Evolutionary conservation across 2,329 filamentous ascomycete genomes (phyloP).

Genomic region (Fusarium dimerum): DNA sequence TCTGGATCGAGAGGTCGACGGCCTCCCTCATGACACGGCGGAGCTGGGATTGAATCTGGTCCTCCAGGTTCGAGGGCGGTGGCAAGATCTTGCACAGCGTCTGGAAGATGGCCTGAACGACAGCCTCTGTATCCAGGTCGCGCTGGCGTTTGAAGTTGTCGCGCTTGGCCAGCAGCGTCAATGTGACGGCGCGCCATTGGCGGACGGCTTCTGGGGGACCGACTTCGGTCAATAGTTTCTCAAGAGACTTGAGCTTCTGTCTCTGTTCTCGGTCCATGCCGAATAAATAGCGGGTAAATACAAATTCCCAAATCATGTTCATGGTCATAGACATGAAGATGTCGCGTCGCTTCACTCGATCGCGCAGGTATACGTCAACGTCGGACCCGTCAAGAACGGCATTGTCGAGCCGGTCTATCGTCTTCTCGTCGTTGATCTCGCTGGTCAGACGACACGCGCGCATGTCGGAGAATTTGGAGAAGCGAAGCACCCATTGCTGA

Average conservation of each 20-base stretch:
- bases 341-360: constrained; percentile 85
- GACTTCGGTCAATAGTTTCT: constrained; percentile 87
- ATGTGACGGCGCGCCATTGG: constrained; percentile 93
- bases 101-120: constrained; percentile 82
- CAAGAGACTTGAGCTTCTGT: constrained; percentile 93
- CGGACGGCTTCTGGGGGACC: constrained; percentile 87
- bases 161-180: constrained; percentile 82
- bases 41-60: constrained; percentile 80
- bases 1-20: constrained; percentile 89
- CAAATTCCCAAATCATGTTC: constrained; percentile 99
- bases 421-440: constrained; percentile 88
- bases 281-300: constrained; percentile 97
- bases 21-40: constrained; percentile 86
- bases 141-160: constrained; percentile 80
- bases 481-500: constrained; percentile 95
- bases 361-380: constrained; percentile 82
- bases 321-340: constrained; percentile 99
- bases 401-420: constrained; percentile 92
- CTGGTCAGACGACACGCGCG: constrained; percentile 79
- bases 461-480: constrained; percentile 97
- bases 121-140: constrained; percentile 88
- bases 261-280: constrained; percentile 98
- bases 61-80: constrained; percentile 77
- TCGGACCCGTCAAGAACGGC: constrained; percentile 91
- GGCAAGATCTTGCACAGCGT: constrained; percentile 83